Base-by-base conservation (phyloP, 331 rosid species). In the Dryas integrifolia region DNA sequence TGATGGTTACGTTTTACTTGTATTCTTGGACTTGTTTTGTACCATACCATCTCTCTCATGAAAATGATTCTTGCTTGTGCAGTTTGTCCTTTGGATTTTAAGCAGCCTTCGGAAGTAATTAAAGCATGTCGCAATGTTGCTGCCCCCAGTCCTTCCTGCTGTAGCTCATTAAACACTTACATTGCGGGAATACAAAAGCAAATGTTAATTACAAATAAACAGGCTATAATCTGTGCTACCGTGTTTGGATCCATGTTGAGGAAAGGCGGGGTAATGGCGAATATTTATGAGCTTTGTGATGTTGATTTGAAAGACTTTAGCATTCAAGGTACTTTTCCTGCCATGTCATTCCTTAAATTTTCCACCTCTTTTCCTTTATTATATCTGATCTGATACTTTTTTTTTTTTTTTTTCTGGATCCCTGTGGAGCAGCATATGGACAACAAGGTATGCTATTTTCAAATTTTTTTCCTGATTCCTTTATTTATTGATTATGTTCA, bases 221-320 rank as follows among this genome's bases (percentile, higher is more conserved):
- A 95, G 81, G 99, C 99, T 70, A 95, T 95, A 74, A 88, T 91
- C 50, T 95, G 97, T 79, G 96, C 99, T 40, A 85, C 96, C 24
- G 83, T 89, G 77, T 95, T 95, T 72, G 99, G 99, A 43, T 89
- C 99, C 73, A 82, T 85, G 87, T 88, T 95, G 66, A 88, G 97
- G 48, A 89, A 90, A 80, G 93, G 93, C 44, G 97, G 99, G 80
- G 90, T 95, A n/a, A 75, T 87, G 84, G 79, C 90, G 41, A 87
- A 95, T 87, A 79, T 95, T 76, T 95, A 87, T 75, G 86, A 89
- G 82, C 99, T 95, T 71, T 95, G 99, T 76, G 97, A 95, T 47
- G 90, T 95, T 40, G 99, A 95, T 76, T 87, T 95, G 87, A 95
- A 95, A 88, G 99, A 95, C 83, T 95, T 95, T 83, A 95, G 99